Conservation (phyloP, 2,329 filamentous ascomycete genomes). For the Aotearoamyces nothofagi region DNA sequence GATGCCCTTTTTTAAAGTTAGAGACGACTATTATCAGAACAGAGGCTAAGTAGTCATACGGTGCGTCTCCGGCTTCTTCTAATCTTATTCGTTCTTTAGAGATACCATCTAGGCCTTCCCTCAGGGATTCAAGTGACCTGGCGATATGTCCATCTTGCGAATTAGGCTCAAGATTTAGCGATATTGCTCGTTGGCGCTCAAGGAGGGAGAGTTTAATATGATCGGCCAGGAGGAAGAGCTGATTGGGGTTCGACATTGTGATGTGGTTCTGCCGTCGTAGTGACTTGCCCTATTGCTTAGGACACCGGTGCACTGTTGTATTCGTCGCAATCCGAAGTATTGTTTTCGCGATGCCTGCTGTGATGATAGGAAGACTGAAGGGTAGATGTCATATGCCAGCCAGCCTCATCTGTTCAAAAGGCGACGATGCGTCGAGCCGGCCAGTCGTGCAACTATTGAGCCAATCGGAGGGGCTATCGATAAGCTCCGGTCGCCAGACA, state of each 20-base stretch:
- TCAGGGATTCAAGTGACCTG: conserved; percentile 73
- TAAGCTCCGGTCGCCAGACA: no score
- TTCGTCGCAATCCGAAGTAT: no score
- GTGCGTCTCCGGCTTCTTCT: conserved; percentile 46
- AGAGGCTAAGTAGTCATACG: no score
- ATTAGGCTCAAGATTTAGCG: conserved; percentile 53
- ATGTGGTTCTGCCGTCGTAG: conserved; percentile 1
- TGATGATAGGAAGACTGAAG: no score
- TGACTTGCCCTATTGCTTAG: neutral
- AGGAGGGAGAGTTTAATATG: conserved; percentile 93
- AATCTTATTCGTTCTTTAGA: conserved; percentile 48
- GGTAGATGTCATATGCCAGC: no score
- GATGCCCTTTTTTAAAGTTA: no score
- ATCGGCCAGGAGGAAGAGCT: conserved; percentile 86
- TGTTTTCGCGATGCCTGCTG: no score
- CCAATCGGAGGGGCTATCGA: no score
- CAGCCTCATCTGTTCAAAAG: no score
- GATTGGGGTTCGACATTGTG: conserved; percentile 44
- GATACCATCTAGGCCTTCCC: conserved; percentile 60
- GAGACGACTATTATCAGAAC: no score
- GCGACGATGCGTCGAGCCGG: no score
- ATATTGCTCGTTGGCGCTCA: conserved; percentile 76
- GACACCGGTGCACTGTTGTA: neutral
- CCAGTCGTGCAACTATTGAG: no score
- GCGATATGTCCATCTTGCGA: conserved; percentile 82